These are phyloP conservation scores for Teratosphaeria viscida DNA, from an alignment of 2,329 filamentous ascomycete species.

Conservation along the genomic window DNA sequence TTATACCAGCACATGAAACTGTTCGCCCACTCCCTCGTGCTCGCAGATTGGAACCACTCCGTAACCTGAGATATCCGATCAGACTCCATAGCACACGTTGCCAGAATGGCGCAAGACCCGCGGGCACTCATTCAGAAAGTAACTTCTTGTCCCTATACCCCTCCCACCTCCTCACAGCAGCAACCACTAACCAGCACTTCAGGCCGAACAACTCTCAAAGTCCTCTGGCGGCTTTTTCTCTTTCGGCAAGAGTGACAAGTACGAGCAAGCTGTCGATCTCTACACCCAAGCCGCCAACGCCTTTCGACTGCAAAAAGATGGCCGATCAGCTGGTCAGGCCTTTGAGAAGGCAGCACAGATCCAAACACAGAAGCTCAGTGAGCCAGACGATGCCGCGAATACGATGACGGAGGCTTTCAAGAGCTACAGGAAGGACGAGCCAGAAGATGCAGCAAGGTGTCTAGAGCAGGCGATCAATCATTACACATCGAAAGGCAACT, in stretches of 20 bases:
- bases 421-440: conserved; percentile 77
- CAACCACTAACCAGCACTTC: background rate
- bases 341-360: conserved; percentile 79
- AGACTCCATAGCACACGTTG: background rate
- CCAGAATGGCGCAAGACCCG: conserved; percentile 62
- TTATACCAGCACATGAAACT: background rate
- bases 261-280: conserved; percentile 76
- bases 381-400: conserved; percentile 87
- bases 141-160: conserved; percentile 1
- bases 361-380: conserved; percentile 70
- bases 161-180: background rate
- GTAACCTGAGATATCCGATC: background rate
- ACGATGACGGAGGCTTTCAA: conserved; percentile 86
- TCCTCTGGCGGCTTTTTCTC: conserved; percentile 72
- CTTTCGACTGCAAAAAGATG: conserved; percentile 78
- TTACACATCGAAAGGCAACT: conserved; percentile 83
- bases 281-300: conserved; percentile 85
- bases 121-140: conserved; percentile 72
- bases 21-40: background rate
- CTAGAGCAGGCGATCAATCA: conserved; percentile 71
- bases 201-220: conserved; percentile 79
- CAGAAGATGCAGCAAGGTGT: conserved; percentile 70
- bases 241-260: conserved; percentile 82
- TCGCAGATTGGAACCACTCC: background rate
- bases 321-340: conserved; percentile 72